A percentile compares a stretch with the other conserved stretches of the same genome.
Conservation (phyloP, 345 rosid species). For the Corymbia maculata region DNA sequence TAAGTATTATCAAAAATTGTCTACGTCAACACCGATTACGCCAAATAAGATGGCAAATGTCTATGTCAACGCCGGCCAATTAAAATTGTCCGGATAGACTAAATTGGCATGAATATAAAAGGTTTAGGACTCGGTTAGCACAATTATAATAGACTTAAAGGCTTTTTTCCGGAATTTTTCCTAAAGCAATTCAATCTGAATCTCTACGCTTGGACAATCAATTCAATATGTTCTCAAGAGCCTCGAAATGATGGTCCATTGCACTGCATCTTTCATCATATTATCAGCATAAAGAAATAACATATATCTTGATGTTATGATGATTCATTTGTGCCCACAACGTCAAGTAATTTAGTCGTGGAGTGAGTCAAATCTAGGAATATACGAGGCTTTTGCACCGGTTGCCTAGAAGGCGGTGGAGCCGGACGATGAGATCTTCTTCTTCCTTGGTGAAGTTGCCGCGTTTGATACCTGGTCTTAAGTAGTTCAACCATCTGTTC, state of each 20-base stretch:
- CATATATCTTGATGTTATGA: background rate
- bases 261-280: background rate
- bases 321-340: background rate
- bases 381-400: background rate
- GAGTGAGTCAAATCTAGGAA: background rate
- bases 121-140: no score
- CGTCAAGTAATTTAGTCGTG: background rate
- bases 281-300: background rate
- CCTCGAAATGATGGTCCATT: background rate
- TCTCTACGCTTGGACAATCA: background rate
- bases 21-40: rapidly evolving
- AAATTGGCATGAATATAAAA: no score
- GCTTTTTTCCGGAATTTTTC: no score
- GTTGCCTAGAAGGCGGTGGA: constrained; percentile 6
- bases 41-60: rapidly evolving
- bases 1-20: no score
- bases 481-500: constrained; percentile 4
- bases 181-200: background rate
- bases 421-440: constrained; percentile 7
- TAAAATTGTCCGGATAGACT: no score
- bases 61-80: no score
- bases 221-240: background rate
- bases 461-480: constrained; percentile 4
- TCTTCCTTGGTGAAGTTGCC: constrained; percentile 3
- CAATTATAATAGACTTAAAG: no score